phyloP scores from a whole-genome alignment of 768 basidiomycete species.

The Lentinula raphanica region DNA sequence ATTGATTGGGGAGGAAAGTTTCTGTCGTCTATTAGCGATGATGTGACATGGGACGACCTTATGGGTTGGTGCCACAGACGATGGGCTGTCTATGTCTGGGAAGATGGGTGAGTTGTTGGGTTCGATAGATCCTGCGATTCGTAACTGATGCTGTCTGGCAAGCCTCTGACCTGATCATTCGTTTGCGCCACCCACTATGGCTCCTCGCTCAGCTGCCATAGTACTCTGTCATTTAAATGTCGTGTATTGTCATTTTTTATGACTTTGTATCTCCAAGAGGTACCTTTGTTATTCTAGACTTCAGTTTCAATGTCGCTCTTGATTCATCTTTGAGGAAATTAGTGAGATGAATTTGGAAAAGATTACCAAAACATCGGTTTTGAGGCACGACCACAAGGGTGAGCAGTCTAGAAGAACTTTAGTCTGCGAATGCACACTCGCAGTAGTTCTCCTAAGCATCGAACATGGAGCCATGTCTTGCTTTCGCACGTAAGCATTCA shows the following conservation, averaged over 20 bases:
- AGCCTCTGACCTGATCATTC: neutral
- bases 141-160: neutral
- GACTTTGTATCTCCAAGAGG: neutral
- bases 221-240: too few species aligned
- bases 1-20: constrained; percentile 5
- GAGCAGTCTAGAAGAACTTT: neutral
- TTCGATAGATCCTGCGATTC: neutral
- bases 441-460: too few species aligned
- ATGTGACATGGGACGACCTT: constrained; percentile 4
- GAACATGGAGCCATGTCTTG: too few species aligned
- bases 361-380: neutral
- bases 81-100: constrained; percentile 1
- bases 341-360: neutral
- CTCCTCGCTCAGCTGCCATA: too few species aligned
- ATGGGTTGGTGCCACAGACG: constrained; percentile 2
- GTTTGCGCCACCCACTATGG: too few species aligned
- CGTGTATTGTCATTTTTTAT: neutral
- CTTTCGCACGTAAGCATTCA: neutral
- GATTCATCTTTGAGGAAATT: neutral
- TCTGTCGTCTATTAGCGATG: neutral
- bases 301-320: too few species aligned
- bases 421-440: neutral
- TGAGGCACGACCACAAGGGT: neutral
- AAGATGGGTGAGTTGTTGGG: neutral
- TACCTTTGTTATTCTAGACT: too few species aligned